Conservation (phyloP, 2,329 filamentous ascomycete genomes). For the Fusarium hainanense region DNA sequence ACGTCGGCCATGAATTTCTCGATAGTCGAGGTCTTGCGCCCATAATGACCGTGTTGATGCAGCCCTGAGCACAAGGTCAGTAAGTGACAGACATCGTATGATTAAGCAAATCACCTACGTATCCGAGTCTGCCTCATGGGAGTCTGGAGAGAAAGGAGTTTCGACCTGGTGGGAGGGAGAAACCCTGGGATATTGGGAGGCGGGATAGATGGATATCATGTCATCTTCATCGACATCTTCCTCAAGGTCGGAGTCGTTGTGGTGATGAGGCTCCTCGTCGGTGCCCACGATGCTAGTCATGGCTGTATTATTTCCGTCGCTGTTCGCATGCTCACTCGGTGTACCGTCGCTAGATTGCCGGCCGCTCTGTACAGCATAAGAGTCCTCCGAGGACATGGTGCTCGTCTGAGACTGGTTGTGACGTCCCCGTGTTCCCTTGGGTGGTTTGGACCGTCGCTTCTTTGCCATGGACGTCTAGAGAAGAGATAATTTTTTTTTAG, state of each 20-base stretch:
- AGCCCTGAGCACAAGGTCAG: conserved; percentile 45
- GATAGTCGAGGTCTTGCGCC: conserved; percentile 64
- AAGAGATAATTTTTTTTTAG: not conserved
- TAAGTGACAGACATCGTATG: not conserved
- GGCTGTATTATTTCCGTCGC: conserved; percentile 51
- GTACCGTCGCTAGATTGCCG: conserved; percentile 51
- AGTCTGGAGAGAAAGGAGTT: conserved; percentile 50
- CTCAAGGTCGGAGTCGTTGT: conserved; percentile 42
- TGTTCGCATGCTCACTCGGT: conserved; percentile 48
- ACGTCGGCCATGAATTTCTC: conserved; percentile 70
- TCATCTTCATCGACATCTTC: conserved; percentile 50
- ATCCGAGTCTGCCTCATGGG: conserved; percentile 43
- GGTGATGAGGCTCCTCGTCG: conserved; percentile 48
- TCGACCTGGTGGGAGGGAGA: conserved; percentile 51
- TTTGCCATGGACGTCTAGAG: conserved; percentile 50
- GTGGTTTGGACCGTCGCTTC: conserved; percentile 47
- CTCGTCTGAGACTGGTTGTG: conserved; percentile 42
- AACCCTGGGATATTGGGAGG: conserved; percentile 54
- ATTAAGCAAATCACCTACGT: conserved; percentile 55
- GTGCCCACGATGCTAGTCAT: conserved; percentile 53
- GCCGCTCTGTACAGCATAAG: conserved; percentile 44
- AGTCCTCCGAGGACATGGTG: conserved; percentile 50
- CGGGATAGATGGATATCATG: conserved; percentile 57
- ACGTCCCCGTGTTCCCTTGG: conserved; percentile 41
- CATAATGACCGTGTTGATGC: conserved; percentile 62